Evolutionary conservation across 768 basidiomycete genomes (phyloP).

Genomic region (Termitomyces sp.): DNA sequence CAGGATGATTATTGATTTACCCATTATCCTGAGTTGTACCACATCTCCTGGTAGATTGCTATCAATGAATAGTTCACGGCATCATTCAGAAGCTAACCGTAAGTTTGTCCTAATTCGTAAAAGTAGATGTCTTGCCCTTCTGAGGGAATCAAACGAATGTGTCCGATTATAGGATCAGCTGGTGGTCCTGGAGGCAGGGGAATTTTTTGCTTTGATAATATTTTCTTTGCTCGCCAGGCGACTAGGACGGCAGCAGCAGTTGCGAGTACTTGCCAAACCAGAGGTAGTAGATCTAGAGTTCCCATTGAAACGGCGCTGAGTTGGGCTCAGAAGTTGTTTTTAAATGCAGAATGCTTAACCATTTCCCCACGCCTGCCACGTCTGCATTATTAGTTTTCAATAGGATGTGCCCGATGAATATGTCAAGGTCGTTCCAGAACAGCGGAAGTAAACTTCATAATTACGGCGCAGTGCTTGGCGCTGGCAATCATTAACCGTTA

Average conservation of each 20-base stretch:
- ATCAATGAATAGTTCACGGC: neutral
- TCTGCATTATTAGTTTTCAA: neutral
- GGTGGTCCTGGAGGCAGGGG: constrained; percentile 32
- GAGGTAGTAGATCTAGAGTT: neutral
- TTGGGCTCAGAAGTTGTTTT: neutral
- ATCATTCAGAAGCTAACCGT: constrained; percentile 23
- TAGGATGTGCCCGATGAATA: no score
- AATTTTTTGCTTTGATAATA: neutral
- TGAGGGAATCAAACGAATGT: constrained; percentile 31
- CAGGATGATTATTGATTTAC: constrained; percentile 23
- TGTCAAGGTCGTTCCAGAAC: neutral
- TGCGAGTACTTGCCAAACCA: neutral
- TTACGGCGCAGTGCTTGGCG: no score
- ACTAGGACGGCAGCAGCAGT: neutral
- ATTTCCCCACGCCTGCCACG: constrained; percentile 1
- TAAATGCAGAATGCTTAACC: neutral
- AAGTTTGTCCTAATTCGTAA: constrained; percentile 28
- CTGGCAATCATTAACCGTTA: no score
- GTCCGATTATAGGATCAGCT: constrained; percentile 34
- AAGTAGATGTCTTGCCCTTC: constrained; percentile 25
- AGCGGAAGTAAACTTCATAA: neutral
- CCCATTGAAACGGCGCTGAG: neutral
- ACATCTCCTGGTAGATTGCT: constrained; percentile 20
- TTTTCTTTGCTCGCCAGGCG: neutral
- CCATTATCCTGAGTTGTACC: constrained; percentile 20